Evolutionary conservation across 495 filamentous ascomycete species (phyloP), one percentile per base, ranked within the genome.

Genomic region (Aspergillus sparsus): DNA sequence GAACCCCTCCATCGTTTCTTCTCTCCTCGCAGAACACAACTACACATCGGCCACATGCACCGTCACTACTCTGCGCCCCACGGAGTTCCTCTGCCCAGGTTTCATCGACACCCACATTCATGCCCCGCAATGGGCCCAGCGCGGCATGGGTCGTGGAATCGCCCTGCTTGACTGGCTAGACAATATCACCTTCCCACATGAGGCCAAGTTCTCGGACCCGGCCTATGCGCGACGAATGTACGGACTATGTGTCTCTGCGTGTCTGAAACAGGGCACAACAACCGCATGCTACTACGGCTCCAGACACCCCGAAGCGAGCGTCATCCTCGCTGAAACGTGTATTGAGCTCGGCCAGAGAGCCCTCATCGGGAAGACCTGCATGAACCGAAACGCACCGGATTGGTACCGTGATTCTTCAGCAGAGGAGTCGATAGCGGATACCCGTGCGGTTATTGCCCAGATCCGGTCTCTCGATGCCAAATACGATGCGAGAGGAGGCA

Each of bases 21-120:
- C 37, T 13, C 37, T 41, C 37, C 7, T 41, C 11, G 37, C 10
- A 41, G 7, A 41, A 41, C 37, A 41, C 10, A 41, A 41, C n/a
- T 41, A 41, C n/a, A 41, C 37, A 10, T n/a, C 37, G 10, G 10
- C 37, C 7, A 41, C 37, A 10, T 41, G 37, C n/a, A 10, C 37
- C 37, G 37, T 41, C 37, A 41, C 37, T 49, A 76, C 71, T 35
- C 78, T 87, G 11, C 55, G 56, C 0, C 73, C 77, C 1, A 76
- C 77, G n/a, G 66, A 84, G 37, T 84, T 87, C 67, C 62, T 87
- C 11, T 79, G 83, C 50, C 85, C 85, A 0, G 85, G 84, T 10
- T 85, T 87, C 67, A 71, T 87, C 21, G 84, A 87, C 71, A 86
- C 84, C 10, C 85, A 87, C 74, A 86, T 83, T 62, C 85, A 87